phyloP scores from a whole-genome alignment of 352 stramenopile genomes.

The Aphanomyces euteiches region DNA sequence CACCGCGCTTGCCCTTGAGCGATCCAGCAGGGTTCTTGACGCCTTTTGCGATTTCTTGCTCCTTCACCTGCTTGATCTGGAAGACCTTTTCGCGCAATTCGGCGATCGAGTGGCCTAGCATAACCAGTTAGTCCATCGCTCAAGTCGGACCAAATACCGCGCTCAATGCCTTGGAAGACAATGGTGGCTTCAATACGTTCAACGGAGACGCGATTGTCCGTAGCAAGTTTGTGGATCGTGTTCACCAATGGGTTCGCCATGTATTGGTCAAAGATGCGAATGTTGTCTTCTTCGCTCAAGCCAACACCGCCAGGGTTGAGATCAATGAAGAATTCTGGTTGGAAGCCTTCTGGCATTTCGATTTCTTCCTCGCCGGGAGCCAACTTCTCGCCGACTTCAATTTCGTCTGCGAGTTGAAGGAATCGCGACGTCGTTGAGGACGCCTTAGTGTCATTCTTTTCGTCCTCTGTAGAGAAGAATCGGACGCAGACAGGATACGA shows the following conservation, averaged over 20 bases:
- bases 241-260: constrained; percentile 85
- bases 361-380: constrained; percentile 54
- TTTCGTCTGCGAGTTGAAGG: constrained; percentile 63
- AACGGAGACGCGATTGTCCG: constrained; percentile 68
- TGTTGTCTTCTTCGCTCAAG: constrained; percentile 67
- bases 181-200: constrained; percentile 77
- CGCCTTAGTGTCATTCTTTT: background rate
- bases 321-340: constrained; percentile 36
- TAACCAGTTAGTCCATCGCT: background rate
- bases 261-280: constrained; percentile 71
- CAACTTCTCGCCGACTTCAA: constrained; percentile 39
- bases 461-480: background rate
- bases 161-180: constrained; percentile 66
- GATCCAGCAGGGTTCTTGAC: constrained; percentile 60
- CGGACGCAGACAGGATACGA: background rate
- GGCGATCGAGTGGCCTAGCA: constrained; percentile 42
- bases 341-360: constrained; percentile 51
- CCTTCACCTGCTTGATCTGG: constrained; percentile 50
- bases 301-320: constrained; percentile 68
- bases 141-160: constrained; percentile 23
- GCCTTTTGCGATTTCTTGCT: constrained; percentile 45
- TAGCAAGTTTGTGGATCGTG: constrained; percentile 79
- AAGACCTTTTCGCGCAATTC: constrained; percentile 54
- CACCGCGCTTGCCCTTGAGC: constrained; percentile 39
- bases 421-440: constrained; percentile 53